These are phyloP conservation scores for Komagataea norvegica DNA, from an alignment of 1,139 yeast genomes.

Conservation along the genomic window DNA sequence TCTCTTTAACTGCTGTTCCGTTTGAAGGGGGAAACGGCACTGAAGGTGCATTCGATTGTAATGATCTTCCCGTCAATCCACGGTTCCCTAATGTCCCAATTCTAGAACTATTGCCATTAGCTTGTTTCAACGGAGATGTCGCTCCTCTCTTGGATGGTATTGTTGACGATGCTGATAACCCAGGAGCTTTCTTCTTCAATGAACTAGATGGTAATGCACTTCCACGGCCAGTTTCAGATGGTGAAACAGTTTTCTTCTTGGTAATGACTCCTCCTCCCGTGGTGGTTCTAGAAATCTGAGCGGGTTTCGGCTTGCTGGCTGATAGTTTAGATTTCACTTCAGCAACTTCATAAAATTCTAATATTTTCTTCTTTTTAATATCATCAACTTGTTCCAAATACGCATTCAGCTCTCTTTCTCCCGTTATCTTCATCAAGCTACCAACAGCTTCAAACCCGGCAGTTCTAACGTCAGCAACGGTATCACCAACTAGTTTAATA, in stretches of 20 bases:
- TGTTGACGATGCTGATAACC: slow-evolving; percentile 26
- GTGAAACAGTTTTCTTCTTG: slow-evolving; percentile 14
- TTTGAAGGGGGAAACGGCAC: too few species aligned
- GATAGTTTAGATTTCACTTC: slow-evolving; percentile 42
- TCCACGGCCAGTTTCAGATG: too few species aligned
- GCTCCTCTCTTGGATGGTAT: slow-evolving; percentile 65
- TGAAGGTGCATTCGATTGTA: too few species aligned
- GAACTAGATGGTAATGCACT: slow-evolving; percentile 9
- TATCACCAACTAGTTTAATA: slow-evolving; percentile 62
- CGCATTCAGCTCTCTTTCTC: slow-evolving; percentile 61
- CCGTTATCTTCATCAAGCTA: slow-evolving; percentile 73
- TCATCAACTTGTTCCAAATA: slow-evolving; percentile 71
- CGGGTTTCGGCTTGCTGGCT: slow-evolving; percentile 17
- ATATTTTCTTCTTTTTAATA: slow-evolving; percentile 63
- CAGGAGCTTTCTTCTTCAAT: slow-evolving; percentile 18
- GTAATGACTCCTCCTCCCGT: too few species aligned
- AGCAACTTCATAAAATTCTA: slow-evolving; percentile 52
- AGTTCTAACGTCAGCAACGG: slow-evolving; percentile 80
- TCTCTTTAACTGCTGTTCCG: slow-evolving; percentile 9
- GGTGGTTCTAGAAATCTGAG: slow-evolving; percentile 8
- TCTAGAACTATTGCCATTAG: slow-evolving; percentile 14
- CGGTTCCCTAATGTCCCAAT: slow-evolving; percentile 27
- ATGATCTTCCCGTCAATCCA: slow-evolving; percentile 31
- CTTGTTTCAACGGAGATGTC: slow-evolving; percentile 53
- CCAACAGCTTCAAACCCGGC: slow-evolving; percentile 80